phyloP scores from a whole-genome alignment of 305 asterid genomes.

The Fraxinus sp. region DNA sequence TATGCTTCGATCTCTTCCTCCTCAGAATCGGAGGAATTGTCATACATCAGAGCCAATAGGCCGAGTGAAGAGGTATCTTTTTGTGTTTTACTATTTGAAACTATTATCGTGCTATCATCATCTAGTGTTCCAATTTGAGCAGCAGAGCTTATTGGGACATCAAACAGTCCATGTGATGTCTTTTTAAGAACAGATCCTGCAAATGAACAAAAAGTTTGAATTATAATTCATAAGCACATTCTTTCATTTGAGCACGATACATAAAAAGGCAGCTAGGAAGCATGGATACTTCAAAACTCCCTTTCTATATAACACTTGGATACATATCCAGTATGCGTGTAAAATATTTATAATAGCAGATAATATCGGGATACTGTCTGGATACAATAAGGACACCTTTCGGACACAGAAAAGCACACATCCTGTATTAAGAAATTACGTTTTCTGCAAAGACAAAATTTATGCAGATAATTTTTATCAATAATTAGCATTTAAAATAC shows the following conservation, averaged over 20 bases:
- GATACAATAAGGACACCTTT: not conserved
- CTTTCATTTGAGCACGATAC: not conserved
- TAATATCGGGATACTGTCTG: not conserved
- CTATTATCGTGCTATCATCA: conserved; percentile 36
- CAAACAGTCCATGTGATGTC: conserved; percentile 38
- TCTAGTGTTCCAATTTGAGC: conserved; percentile 37
- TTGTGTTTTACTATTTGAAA: conserved; percentile 34
- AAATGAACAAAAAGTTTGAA: conserved; percentile 28
- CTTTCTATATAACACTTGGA: not conserved
- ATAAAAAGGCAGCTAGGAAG: not conserved
- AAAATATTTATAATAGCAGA: not conserved
- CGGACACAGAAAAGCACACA: not conserved
- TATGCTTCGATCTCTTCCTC: conserved; percentile 55
- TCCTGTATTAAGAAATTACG: not conserved
- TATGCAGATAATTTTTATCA: not conserved
- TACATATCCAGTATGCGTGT: not conserved
- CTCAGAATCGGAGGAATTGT: conserved; percentile 83
- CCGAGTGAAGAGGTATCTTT: conserved; percentile 76
- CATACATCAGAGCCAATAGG: conserved; percentile 79
- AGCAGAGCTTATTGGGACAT: conserved; percentile 40
- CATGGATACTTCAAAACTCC: conserved; percentile 4
- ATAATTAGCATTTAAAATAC: not conserved
- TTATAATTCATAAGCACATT: conserved; percentile 3
- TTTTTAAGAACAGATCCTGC: conserved; percentile 45
- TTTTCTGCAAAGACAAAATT: not conserved